Base-by-base conservation (phyloP, 2,329 filamentous ascomycete species). In the Hymenoscyphus albidus region DNA sequence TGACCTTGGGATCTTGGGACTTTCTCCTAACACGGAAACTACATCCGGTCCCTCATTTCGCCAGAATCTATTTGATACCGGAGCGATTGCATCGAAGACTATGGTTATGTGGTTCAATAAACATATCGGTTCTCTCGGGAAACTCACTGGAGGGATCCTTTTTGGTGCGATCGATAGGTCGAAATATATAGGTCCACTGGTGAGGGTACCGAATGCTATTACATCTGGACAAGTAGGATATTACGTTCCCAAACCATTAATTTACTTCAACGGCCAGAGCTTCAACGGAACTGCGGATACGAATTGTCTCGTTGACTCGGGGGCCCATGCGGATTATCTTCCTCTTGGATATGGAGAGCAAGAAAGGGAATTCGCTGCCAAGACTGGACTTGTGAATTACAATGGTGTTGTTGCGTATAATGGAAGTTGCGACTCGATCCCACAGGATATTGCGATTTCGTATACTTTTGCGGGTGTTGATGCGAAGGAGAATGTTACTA, bases 21-120 rank as follows among this genome's bases (percentile, higher is more conserved):
- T 72, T 5, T 67, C 75, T 12, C 70, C 72, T 5, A 73, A 70
- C 62, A 69, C 69, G 38, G 67, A 66, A 57, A 73, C 68, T 2
- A 60, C 67, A 2, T 22, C 32, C 2, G 73, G 73, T 2, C 75
- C 76, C 0, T 70, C 70, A 4, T 69, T 77, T 62, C 72, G 76
- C 38, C 72, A 75, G 58, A 70, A 76, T 57, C 72, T 77, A 2
- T 72, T 74, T 13, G 66, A 75, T 35, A 62, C 67, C 5, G 74
- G 74, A 1, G 58, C 63, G 22, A 74, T 76, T 55, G 68, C 65
- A 5, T 70, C 71, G 27, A 67, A 72, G 22, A 74, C 76, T 7
- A 70, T 74, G 69, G 67, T 67, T 5, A 72, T 77, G 70, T 78
- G 76, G 75, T 76, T 77, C 65, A 74, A 77, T 62, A 67, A 72